These are phyloP conservation scores for Saccharomyces hybrid DNA, from an alignment of 1,139 yeast genomes.

Conservation along the genomic window DNA sequence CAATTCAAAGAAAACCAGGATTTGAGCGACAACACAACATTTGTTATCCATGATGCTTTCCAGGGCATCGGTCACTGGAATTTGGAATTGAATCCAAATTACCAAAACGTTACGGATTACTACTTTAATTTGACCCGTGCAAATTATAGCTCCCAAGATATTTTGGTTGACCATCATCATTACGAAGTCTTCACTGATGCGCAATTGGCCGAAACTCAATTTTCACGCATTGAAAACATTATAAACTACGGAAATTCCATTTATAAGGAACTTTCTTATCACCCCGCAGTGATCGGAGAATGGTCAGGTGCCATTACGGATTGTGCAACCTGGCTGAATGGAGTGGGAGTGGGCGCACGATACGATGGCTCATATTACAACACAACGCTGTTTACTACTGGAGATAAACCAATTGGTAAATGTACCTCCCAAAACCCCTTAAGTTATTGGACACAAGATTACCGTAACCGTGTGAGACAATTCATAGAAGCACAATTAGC, in stretches of 20 bases:
- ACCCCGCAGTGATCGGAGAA: constrained; percentile 53
- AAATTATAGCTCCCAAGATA: constrained; percentile 32
- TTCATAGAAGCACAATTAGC: constrained; percentile 47
- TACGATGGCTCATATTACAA: constrained; percentile 45
- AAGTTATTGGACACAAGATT: constrained; percentile 32
- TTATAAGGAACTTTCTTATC: constrained; percentile 35
- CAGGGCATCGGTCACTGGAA: constrained; percentile 46
- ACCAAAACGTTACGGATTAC: constrained; percentile 21
- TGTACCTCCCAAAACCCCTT: constrained; percentile 22
- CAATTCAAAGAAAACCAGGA: constrained; percentile 35
- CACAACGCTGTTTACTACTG: constrained; percentile 28
- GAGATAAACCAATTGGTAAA: constrained; percentile 11
- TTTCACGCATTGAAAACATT: constrained; percentile 31
- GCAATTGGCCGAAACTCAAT: constrained; percentile 35
- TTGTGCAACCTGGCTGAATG: constrained; percentile 60
- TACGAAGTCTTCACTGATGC: constrained; percentile 50
- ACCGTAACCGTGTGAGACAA: constrained; percentile 36
- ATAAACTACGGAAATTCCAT: constrained; percentile 36
- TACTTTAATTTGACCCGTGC: constrained; percentile 17
- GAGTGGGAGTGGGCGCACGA: constrained; percentile 52
- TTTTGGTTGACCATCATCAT: constrained; percentile 52
- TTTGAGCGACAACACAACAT: constrained; percentile 35
- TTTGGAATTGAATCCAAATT: constrained; percentile 36
- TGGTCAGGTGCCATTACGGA: constrained; percentile 62
- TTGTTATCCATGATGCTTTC: constrained; percentile 56